Base-by-base conservation (phyloP, 2,329 filamentous ascomycete species). In the Paraphaeosphaeria minitans region DNA sequence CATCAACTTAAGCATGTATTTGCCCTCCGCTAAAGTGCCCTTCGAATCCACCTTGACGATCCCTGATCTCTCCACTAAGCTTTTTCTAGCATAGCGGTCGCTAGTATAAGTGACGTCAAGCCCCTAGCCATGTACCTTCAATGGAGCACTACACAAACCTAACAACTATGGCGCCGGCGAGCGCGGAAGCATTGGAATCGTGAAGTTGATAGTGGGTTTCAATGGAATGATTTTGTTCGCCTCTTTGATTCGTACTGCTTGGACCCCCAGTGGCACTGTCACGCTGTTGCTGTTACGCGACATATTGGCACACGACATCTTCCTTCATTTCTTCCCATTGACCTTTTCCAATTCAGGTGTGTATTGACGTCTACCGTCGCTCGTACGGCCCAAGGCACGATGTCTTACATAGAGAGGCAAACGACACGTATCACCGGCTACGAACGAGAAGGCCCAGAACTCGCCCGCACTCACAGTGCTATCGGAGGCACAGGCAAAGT, bases 341-440 rank as follows among this genome's bases (percentile, higher is more conserved):
- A 43, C 37, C 2, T 21, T 21, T 21, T 27, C n/a, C 22, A 16
- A 46, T 45, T 53, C 9, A 21, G 22, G 19, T 10, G 16, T 6
- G 42, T 16, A 31, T 12, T 14, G 3, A 10, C 5, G 35, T 33
- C 41, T 21, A 8, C 24, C 10, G 7, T n/a, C 7, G 33, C 13
- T 35, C 16, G 16, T 53, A 13, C 13, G 4, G 3, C 33, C 7
- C 1, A 33, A 12, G 19, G 19, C 37, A 45, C 6, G 6, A 73
- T 73, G 69, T 61, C 70, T 19, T 69, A 66, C 51, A 63, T 72
- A 29, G 61, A 69, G 59, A 65, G 68, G 22, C 68, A 70, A 35
- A 69, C 67, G 19, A 71, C 66, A 22, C 70, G 71, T 27, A 69
- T 73, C 22, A 73, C 71, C 1, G 70, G 71, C 53, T 59, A 58